Evolutionary conservation across 2,329 filamentous ascomycete genomes (phyloP).

Genomic region (Xylaria sp.): DNA sequence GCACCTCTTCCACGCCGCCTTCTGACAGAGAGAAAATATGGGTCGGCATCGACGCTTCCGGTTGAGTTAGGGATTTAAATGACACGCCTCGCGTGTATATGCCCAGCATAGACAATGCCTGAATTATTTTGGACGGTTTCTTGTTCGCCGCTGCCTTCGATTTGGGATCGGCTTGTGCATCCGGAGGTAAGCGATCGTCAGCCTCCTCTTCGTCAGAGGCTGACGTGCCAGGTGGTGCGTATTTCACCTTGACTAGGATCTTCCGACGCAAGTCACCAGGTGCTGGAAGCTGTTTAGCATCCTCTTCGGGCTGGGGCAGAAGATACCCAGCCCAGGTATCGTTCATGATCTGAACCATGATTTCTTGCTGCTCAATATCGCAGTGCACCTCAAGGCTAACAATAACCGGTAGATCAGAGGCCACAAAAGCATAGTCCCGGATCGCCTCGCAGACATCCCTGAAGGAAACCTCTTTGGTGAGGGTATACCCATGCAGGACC

Average conservation of each 20-base stretch:
- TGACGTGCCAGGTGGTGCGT: slow-evolving; percentile 52
- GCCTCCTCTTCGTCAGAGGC: slow-evolving; percentile 34
- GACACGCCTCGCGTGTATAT: slow-evolving; percentile 84
- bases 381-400: slow-evolving; percentile 95
- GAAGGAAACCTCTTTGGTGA: slow-evolving; percentile 88
- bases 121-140: slow-evolving; percentile 70
- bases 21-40: slow-evolving; percentile 74
- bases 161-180: slow-evolving; percentile 41
- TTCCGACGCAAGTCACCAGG: slow-evolving; percentile 75
- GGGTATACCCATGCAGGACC: slow-evolving; percentile 86
- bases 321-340: slow-evolving; percentile 80
- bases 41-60: slow-evolving; percentile 68
- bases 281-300: slow-evolving; percentile 63
- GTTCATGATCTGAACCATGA: slow-evolving; percentile 92
- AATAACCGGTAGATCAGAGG: slow-evolving; percentile 82
- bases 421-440: slow-evolving; percentile 76
- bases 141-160: slow-evolving; percentile 43
- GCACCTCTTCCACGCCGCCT: slow-evolving; percentile 66
- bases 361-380: slow-evolving; percentile 76
- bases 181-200: slow-evolving; percentile 36
- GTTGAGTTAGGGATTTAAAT: slow-evolving; percentile 78
- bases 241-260: slow-evolving; percentile 85
- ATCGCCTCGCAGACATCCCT: slow-evolving; percentile 84
- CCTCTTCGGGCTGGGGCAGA: slow-evolving; percentile 58
- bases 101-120: slow-evolving; percentile 75